Conservation (phyloP, 192 early-diverging fungal species). For the Blastocladiella britannica region DNA sequence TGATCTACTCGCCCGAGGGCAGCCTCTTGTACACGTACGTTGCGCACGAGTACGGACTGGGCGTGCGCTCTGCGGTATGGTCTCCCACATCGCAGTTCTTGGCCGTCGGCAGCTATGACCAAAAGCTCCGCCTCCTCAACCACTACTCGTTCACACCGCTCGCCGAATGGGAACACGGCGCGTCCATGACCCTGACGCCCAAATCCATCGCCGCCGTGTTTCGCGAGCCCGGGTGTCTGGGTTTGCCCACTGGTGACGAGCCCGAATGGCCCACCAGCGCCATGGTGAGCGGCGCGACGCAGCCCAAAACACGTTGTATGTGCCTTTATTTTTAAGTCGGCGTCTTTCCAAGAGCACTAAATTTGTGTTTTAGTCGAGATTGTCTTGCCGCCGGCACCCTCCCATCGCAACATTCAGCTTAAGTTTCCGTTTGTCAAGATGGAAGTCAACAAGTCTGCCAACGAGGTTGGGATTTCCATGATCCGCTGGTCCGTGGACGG, state of each 20-base stretch:
- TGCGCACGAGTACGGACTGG: slow-evolving; percentile 39
- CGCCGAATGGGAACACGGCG: slow-evolving; percentile 14
- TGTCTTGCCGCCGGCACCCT: neutral
- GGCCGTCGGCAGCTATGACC: slow-evolving; percentile 69
- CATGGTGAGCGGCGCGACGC: neutral
- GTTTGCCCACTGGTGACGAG: neutral
- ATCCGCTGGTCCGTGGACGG: neutral
- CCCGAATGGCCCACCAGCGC: neutral
- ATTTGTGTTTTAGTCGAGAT: neutral
- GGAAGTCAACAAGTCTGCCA: neutral
- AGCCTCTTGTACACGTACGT: slow-evolving; percentile 17
- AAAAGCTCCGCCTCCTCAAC: slow-evolving; percentile 54
- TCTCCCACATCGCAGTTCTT: slow-evolving; percentile 51
- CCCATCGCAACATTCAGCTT: neutral
- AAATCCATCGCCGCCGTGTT: neutral
- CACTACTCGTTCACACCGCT: slow-evolving; percentile 47
- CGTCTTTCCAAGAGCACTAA: neutral
- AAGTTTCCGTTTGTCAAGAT: neutral
- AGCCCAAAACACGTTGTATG: neutral
- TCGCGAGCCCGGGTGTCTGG: neutral
- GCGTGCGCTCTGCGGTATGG: slow-evolving; percentile 56
- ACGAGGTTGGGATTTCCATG: neutral
- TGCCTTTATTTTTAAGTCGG: neutral
- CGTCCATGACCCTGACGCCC: neutral
- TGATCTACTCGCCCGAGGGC: slow-evolving; percentile 51